Base-by-base conservation (phyloP, 345 rosid genomes). In the Eucalyptus curtisii region DNA sequence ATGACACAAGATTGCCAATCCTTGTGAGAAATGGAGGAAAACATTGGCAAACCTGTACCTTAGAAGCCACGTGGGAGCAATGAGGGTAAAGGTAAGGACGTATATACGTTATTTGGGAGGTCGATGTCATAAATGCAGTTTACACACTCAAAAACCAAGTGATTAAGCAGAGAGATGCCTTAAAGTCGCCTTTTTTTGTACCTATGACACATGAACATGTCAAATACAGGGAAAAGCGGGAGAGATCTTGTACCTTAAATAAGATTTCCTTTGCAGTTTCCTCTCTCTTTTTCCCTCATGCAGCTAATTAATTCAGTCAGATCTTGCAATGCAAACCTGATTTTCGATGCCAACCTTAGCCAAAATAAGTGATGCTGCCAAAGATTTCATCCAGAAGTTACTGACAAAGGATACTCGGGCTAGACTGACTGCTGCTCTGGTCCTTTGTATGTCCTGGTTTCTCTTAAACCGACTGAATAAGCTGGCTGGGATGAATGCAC, bases 301-400 rank as follows among this genome's bases (percentile, higher is more conserved):
- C 40, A 40, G 49, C 45, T 45, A 47, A 16, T 88, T 88, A 88
- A 40, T 40, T 25, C 25, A 16, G 2, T 71, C 93, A 93, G 95
- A 94, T 93, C 87, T 88, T 93, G 88, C 90, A 90, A 76, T 92
- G 90, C 88, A 31, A 91, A 88, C 99, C 99, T 86, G 99, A 98
- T 91, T 97, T 96, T 85, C 90, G 92, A 86, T 96, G 98, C 89
- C 96, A 94, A 92, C 98, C 99, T 8, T 94, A 99, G 99, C 96
- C 99, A 71, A 93, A 86, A 93, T 97, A 42, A 96, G 98, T 88
- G 90, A 91, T 82, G 91, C 97, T 49, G 99, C 98, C 30, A 97
- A 95, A 93, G 99, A 98, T 90, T 96, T 98, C 88, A 95, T 98
- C 22, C 94, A 91, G 93, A 97, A 98, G 94, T 90, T 96, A 86